Conservation (phyloP, 2,329 filamentous ascomycete genomes). For the Catunica adiposa region DNA sequence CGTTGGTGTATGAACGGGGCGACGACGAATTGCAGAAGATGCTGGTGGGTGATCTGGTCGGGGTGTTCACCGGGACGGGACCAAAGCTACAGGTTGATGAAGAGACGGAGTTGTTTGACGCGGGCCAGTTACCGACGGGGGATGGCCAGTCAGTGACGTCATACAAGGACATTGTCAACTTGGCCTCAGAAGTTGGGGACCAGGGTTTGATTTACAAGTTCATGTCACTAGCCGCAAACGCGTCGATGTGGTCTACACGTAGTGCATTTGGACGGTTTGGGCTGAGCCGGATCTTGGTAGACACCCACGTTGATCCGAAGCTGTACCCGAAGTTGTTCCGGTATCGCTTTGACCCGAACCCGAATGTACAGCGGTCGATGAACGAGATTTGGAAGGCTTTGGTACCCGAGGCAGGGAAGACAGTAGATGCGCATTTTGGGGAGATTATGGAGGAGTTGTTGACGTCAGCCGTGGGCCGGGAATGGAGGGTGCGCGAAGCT, state of each 20-base stretch:
- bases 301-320: conserved; percentile 77
- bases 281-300: conserved; percentile 76
- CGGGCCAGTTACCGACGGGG: conserved; percentile 74
- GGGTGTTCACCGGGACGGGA: conserved; percentile 68
- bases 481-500: conserved; percentile 87
- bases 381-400: conserved; percentile 93
- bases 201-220: conserved; percentile 95
- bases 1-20: conserved; percentile 88
- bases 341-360: conserved; percentile 88
- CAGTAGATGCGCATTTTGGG: conserved; percentile 69
- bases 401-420: conserved; percentile 70
- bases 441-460: conserved; percentile 78
- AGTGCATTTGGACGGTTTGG: conserved; percentile 92
- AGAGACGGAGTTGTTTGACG: conserved; percentile 86
- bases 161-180: conserved; percentile 92
- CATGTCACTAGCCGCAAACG: conserved; percentile 92
- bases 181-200: conserved; percentile 93
- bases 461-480: conserved; percentile 69
- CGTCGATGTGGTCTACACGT: conserved; percentile 92
- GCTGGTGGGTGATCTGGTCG: conserved; percentile 72
- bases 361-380: conserved; percentile 88
- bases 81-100: conserved; percentile 67
- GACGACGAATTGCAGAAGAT: conserved; percentile 65
- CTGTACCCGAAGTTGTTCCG: conserved; percentile 89
- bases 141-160: conserved; percentile 82